Base-by-base conservation (phyloP, 2,329 filamentous ascomycete genomes). In the Plectosphaerella sp. region DNA sequence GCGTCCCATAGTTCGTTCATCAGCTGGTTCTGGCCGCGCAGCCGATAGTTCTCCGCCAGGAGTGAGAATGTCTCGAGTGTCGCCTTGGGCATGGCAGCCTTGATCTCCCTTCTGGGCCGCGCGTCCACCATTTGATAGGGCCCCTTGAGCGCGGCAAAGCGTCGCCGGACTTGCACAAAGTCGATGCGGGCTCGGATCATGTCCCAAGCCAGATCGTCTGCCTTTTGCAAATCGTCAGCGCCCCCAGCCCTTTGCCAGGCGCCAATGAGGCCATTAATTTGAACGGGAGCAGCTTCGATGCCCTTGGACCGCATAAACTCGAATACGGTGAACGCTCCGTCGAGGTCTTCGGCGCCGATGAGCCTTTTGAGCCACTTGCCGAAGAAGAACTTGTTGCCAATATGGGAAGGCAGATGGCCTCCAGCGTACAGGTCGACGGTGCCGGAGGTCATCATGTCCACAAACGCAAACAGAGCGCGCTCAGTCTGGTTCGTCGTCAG, bases 301-400 rank as follows among this genome's bases (percentile, higher is more conserved):
- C 84, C 83, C 60, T 80, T 82, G 49, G 80, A 75, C 59, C 85
- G 83, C 87, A 95, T 93, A 57, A 91, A 77, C 14, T 87, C 79
- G 25, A 94, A 74, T 9, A 95, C 89, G 54, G 83, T 81, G 49
- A 82, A 77, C 3, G 90, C 89, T 2, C 86, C 87, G 52, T 88
- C 80, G 14, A 89, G 70, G 57, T 91, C 81, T 2, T 84, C 84
- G 53, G 85, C 81, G 15, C 86, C 86, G 52, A 95, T 88, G 9
- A 95, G 80, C 48, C 88, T 84, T 68, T 93, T 93, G 62, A 96
- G 79, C 92, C 91, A 96, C 61, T 90, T 92, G 35, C 87, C 88
- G 58, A 91, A 88, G 68, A 96, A 89, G 68, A 91, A 93, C 57
- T 87, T 85, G 67, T 95, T 94, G 48, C 72, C 74, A 39, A 83